Base-by-base conservation (phyloP, 2,329 filamentous ascomycete genomes). In the Fusarium robinianum region DNA sequence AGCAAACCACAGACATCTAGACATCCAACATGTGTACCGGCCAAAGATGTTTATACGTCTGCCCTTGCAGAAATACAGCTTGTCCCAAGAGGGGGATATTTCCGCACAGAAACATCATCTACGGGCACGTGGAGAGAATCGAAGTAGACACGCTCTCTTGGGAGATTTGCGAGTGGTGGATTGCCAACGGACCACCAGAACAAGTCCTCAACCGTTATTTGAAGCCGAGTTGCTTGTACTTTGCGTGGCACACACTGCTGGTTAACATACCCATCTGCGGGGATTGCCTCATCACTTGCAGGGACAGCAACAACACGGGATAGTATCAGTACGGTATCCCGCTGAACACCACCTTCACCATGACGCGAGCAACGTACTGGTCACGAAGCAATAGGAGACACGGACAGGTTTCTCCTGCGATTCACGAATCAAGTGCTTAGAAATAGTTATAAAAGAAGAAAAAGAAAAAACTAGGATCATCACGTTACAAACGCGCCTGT, bases 111-210 rank as follows among this genome's bases (percentile, higher is more conserved):
- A 39, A 43, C 17, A 30, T 55, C n/a, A 47, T 35, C 8, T 41
- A 47, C 25, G 59, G 59, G 6, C 59, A 62, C 16, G 47, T 62
- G 9, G 33, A 37, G 9, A 27, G 27, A 6, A 48, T 62, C 15
- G 55, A 62, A 25, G 22, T 57, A 8, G 57, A 55, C 23, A 55
- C 46, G n/a, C 42, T 51, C 17, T 47, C 45, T 4, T 62, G 59
- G 59, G 49, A 61, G 3, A 60, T 61, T 5, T 62, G 59, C 42
- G 45, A 54, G 10, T 61, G 57, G 57, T 62, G 59, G 59, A 48
- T 62, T 27, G 32, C 42, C 14, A 51, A 62, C 18, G 59, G 59
- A 5, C 59, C 59, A 2, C 45, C 57, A 19, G 55, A 62, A n/a
- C 55, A 60, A 12, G 59, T 62, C 4, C 43, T 62, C 21, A 62